Evolutionary conservation across 225 moss, liverwort and hornwort species (phyloP).

Genomic region (Polytrichum formosum): DNA sequence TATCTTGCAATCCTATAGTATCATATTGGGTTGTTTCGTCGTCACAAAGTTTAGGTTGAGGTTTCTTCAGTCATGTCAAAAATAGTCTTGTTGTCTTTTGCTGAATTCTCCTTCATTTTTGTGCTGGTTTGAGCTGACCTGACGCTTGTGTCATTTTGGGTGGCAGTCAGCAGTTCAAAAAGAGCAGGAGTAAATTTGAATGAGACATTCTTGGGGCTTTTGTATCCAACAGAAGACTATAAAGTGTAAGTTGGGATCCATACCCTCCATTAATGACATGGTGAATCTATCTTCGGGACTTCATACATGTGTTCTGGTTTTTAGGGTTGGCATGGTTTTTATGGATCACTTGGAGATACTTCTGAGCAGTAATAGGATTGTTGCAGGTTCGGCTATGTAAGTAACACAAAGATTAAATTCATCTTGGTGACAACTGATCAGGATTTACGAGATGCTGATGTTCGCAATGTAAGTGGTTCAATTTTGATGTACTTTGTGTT

Average conservation of each 20-base stretch:
- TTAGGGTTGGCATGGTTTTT: background rate
- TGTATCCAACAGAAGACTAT: slow-evolving; percentile 89
- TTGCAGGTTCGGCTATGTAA: slow-evolving; percentile 80
- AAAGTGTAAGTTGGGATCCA: slow-evolving; percentile 69
- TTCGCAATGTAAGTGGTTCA: slow-evolving; percentile 70
- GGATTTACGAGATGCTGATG: slow-evolving; percentile 79
- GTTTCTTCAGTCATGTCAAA: no score
- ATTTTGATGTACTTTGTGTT: background rate
- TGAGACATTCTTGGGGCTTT: slow-evolving; percentile 86
- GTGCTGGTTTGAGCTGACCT: no score
- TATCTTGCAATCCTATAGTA: no score
- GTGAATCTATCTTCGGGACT: background rate
- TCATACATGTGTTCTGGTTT: no score
- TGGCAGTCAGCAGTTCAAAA: slow-evolving; percentile 78
- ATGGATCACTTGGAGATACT: slow-evolving; percentile 9
- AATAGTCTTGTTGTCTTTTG: no score
- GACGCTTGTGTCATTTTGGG: background rate
- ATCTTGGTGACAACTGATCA: slow-evolving; percentile 93
- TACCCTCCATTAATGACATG: background rate
- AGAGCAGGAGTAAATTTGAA: slow-evolving; percentile 82
- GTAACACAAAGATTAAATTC: slow-evolving; percentile 93
- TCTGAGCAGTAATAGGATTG: background rate
- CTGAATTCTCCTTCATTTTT: no score
- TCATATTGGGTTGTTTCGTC: no score
- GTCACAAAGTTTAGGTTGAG: no score